phyloP scores from a whole-genome alignment of 1,139 yeast genomes.

The Sugiyamaella grinbergsii region DNA sequence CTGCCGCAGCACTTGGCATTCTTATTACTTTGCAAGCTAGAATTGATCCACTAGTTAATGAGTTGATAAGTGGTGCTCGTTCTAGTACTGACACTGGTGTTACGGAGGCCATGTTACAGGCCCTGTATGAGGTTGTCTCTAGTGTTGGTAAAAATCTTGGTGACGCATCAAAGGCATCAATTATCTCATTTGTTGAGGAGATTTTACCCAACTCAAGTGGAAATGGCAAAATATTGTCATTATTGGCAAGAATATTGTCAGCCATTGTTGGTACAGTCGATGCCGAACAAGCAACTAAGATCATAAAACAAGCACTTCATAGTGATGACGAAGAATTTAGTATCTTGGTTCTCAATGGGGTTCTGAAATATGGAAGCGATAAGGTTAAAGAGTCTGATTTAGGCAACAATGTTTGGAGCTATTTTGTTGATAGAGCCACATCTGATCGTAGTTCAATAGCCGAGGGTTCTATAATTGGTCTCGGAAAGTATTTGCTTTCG shows the following conservation, averaged over 20 bases:
- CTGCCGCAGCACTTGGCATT: conserved; percentile 89
- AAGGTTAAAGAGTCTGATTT: conserved; percentile 59
- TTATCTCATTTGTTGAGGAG: conserved; percentile 75
- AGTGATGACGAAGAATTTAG: conserved; percentile 52
- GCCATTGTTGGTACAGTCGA: conserved; percentile 70
- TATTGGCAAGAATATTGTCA: conserved; percentile 79
- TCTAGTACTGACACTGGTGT: conserved; percentile 63
- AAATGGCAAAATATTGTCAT: conserved; percentile 43
- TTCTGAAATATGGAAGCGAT: conserved; percentile 71
- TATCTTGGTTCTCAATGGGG: conserved; percentile 73
- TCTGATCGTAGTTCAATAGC: conserved; percentile 58
- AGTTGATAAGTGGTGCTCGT: conserved; percentile 75
- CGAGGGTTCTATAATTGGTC: conserved; percentile 79
- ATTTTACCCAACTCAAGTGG: conserved; percentile 15
- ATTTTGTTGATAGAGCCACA: conserved; percentile 51
- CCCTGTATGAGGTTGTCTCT: conserved; percentile 77
- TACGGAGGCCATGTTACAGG: conserved; percentile 81
- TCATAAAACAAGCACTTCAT: conserved; percentile 61
- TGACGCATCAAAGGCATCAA: conserved; percentile 67
- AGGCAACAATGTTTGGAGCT: conserved; percentile 51
- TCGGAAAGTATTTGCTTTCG: conserved; percentile 71
- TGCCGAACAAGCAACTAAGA: conserved; percentile 62
- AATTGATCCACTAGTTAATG: conserved; percentile 88
- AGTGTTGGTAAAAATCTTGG: conserved; percentile 79
- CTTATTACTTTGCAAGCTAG: conserved; percentile 88